phyloP scores from a whole-genome alignment of 2,329 filamentous ascomycete genomes.

The Myriosclerotinia curreyana region DNA sequence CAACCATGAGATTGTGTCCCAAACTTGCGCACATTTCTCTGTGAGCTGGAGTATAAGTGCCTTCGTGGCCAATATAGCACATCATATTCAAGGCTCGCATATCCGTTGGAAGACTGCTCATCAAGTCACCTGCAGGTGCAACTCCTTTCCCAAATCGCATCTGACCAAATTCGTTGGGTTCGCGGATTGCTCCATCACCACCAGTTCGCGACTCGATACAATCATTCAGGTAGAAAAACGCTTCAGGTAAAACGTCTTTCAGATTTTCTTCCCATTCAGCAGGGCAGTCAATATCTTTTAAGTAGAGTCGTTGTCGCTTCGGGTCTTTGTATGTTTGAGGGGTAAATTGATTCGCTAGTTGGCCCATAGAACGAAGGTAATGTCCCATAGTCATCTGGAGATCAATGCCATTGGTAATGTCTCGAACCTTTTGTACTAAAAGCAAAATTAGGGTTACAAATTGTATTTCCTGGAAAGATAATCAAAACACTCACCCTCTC shows the following conservation, averaged over 20 bases:
- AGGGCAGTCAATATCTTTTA: conserved; percentile 97
- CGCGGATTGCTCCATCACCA: conserved; percentile 53
- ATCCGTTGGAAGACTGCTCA: conserved; percentile 81
- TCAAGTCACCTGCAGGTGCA: conserved; percentile 80
- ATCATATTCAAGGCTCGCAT: conserved; percentile 97
- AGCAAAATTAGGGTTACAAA: conserved; percentile 30
- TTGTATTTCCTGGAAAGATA: neutral
- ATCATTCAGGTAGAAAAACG: conserved; percentile 88
- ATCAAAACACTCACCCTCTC: conserved; percentile 60
- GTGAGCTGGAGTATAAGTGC: conserved; percentile 92
- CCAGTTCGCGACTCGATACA: conserved; percentile 57
- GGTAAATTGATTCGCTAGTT: conserved; percentile 79
- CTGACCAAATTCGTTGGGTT: conserved; percentile 42
- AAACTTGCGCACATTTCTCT: conserved; percentile 96
- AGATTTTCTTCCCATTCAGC: conserved; percentile 80
- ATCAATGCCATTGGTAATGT: conserved; percentile 69
- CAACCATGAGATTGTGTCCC: conserved; percentile 98
- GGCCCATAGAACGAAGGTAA: conserved; percentile 83
- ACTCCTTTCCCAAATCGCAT: conserved; percentile 44
- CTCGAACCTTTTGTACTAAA: conserved; percentile 77
- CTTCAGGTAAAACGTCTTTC: conserved; percentile 71
- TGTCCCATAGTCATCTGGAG: conserved; percentile 85
- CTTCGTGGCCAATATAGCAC: conserved; percentile 98
- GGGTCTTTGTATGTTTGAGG: conserved; percentile 73
- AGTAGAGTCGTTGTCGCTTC: conserved; percentile 79